Conservation (phyloP, 495 filamentous ascomycete genomes). For the Aspergillus cristatus region DNA sequence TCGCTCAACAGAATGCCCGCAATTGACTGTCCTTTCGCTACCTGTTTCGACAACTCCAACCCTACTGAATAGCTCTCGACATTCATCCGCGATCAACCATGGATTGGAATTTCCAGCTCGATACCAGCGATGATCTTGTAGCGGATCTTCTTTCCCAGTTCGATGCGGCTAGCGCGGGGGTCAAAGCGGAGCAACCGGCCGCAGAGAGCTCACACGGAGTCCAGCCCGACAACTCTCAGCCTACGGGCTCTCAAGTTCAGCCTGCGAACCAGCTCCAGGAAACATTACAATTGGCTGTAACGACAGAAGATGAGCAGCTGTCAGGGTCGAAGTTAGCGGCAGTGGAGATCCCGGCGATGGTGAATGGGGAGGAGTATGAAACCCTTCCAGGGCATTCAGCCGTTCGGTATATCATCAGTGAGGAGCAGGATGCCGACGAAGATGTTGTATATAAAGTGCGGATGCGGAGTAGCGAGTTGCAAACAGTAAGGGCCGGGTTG, state of each 20-base stretch:
- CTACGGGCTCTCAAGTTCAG: too few species aligned
- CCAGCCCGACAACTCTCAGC: too few species aligned
- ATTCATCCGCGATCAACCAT: too few species aligned
- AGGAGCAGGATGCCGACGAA: slow-evolving; percentile 17
- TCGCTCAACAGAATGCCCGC: too few species aligned
- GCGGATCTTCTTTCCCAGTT: slow-evolving; percentile 13
- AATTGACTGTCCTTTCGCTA: too few species aligned
- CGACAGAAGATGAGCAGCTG: neutral
- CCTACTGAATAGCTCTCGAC: too few species aligned
- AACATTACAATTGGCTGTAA: neutral
- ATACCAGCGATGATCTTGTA: slow-evolving; percentile 11
- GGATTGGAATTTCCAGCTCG: neutral
- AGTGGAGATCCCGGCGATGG: slow-evolving; percentile 32
- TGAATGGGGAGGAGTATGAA: slow-evolving; percentile 38
- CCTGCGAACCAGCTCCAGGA: neutral
- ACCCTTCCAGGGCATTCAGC: slow-evolving; percentile 37
- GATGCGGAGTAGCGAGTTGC: slow-evolving; percentile 35
- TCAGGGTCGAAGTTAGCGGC: slow-evolving; percentile 6
- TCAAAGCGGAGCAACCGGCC: neutral
- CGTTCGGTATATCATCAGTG: slow-evolving; percentile 29
- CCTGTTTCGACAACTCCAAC: too few species aligned
- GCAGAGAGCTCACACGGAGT: too few species aligned
- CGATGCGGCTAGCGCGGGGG: neutral
- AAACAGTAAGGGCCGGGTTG: slow-evolving; percentile 26
- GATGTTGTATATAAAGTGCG: slow-evolving; percentile 32